Percentiles rank a stretch among this genome's conserved stretches.
Conservation (phyloP, 345 rosid species). For the Aethionema arabicum region DNA sequence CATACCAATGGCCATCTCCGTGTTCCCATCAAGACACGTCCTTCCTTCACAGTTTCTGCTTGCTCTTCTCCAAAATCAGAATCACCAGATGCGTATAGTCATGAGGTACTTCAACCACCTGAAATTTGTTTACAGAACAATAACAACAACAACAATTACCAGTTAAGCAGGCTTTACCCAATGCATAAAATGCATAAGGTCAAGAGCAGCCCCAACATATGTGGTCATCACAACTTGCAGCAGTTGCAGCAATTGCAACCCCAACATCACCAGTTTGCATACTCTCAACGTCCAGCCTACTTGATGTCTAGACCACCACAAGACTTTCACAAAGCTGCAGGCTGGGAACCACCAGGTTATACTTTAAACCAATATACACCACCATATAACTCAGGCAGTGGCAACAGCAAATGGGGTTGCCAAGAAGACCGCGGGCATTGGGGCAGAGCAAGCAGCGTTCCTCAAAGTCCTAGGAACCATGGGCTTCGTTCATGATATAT, state of each 20-base stretch:
- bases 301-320: slow-evolving; percentile 33
- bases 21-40: slow-evolving; percentile 37
- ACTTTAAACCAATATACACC: slow-evolving; percentile 25
- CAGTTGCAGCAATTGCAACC: slow-evolving; percentile 28
- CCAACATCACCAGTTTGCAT: slow-evolving; percentile 40
- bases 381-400: slow-evolving; percentile 32
- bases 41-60: slow-evolving; percentile 56
- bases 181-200: slow-evolving; percentile 70
- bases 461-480: slow-evolving; percentile 48
- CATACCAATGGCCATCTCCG: slow-evolving; percentile 13
- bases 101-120: slow-evolving; percentile 21
- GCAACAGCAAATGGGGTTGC: slow-evolving; percentile 30
- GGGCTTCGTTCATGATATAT: slow-evolving; percentile 15
- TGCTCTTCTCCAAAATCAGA: slow-evolving; percentile 56
- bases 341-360: slow-evolving; percentile 24
- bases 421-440: slow-evolving; percentile 26
- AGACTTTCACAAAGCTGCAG: slow-evolving; percentile 30
- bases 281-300: slow-evolving; percentile 27
- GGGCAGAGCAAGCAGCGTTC: slow-evolving; percentile 51
- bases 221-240: slow-evolving; percentile 31
- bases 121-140: slow-evolving; percentile 31
- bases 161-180: slow-evolving; percentile 30
- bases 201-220: slow-evolving; percentile 69
- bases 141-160: slow-evolving; percentile 23
- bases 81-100: slow-evolving; percentile 50